Base-by-base conservation (phyloP, 2,329 filamentous ascomycete genomes). In the Waltergamsia citrina region DNA sequence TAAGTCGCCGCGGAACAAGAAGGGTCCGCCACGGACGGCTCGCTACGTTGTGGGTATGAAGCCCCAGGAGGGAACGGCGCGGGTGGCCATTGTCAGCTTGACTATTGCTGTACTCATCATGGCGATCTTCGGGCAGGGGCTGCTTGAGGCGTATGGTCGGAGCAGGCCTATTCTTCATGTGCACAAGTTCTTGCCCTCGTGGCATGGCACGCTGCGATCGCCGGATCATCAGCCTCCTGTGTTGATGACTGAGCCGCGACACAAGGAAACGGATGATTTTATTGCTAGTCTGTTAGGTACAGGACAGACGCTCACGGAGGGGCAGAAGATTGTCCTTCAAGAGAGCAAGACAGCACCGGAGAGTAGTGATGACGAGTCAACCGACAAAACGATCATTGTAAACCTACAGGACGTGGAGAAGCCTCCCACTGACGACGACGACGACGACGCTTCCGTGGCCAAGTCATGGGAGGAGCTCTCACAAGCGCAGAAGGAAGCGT, bases 381-480 rank as follows among this genome's bases (percentile, higher is more conserved):
- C n/a, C n/a, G n/a, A n/a, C n/a, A n/a, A n/a, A n/a, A n/a, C n/a
- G n/a, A n/a, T n/a, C n/a, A n/a, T n/a, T n/a, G n/a, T 17, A 16
- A 32, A 8, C 21, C 29, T 16, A 32, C 25, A 16, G 28, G 35
- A 34, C 24, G 42, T 24, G 14, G 42, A 37, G 20, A 23, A 28
- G n/a, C 22, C 15, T 6, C 11, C 15, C 7, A 27, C 7, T 4
- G 23, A 17, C 22, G 25, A 15, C 5, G 55, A 67, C 6, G 63
- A 61, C 18, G n/a, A 59, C n/a, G 47, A 54, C 11, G 64, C 73
- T 40, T 67, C 62, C 2, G 53, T 62, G 2, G 78, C 74, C 11
- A 76, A 67, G 54, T 62, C 67, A 35, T 93, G 85, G 84, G 77
- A 86, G 37, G 74, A 87, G 38, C 57, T 94, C 29, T 63, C 65